Evolutionary conservation across 2,329 filamentous ascomycete genomes (phyloP), one percentile per base, ranked within the genome.

Genomic region (Aureobasidium vineae): DNA sequence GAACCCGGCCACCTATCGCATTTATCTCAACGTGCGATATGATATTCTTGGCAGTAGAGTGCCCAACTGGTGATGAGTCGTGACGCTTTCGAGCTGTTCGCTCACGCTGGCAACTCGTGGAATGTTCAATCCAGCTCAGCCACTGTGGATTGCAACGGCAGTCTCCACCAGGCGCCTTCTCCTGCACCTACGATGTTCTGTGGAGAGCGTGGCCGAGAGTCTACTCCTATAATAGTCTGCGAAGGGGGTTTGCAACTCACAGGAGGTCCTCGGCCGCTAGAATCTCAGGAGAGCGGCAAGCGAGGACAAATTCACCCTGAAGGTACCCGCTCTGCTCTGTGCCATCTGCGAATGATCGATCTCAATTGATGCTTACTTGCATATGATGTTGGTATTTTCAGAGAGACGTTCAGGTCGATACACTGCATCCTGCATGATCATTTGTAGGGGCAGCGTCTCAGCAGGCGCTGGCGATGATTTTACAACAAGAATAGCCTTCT

Each of bases 21-120:
- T 54, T 63, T 63, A 64, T 64, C 61, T 64, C 61, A 64, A 64
- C 61, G 61, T 53, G 61, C 47, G 47, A 64, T 53, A 54, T 54
- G 61, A 38, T 64, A 64, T 54, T 26, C 61, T 64, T 64, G 61
- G 61, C 61, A 53, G 40, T 45, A 23, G 11, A 64, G 36, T 54
- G 23, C 36, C 23, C 21, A 43, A 63, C n/a, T 63, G 47, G 59
- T 52, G 33, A 13, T 31, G 43, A 45, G 59, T 52, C 43, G 43
- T 47, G 43, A 59, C 54, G 54, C 54, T 59, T 59, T 59, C 40
- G 40, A 45, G 33, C 47, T 52, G 31, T 47, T 63, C 45, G 3
- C 23, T 49, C 43, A 50, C 43, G 21, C 28, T 49, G 41, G 45
- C 47, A 38, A 52, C 33, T 47, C 33, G 43, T 63, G 61, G 61